A percentile compares a stretch with the other conserved stretches of the same genome.
phyloP scores from a whole-genome alignment of 768 basidiomycete genomes.

The Agaricus subrufescens region DNA sequence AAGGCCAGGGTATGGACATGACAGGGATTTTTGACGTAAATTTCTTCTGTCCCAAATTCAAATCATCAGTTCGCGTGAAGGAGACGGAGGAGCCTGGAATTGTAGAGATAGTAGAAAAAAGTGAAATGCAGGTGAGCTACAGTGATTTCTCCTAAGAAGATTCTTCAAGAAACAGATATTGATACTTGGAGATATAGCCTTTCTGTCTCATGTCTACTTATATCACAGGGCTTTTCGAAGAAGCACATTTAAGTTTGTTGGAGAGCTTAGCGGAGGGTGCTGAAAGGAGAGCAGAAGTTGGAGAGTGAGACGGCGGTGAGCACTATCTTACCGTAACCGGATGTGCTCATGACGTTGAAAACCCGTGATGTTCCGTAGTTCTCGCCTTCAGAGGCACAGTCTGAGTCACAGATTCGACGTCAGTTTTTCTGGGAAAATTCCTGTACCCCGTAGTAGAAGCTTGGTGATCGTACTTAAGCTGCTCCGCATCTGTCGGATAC shows the following conservation, averaged over 20 bases:
- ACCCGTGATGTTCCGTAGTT: too few relatives aligned
- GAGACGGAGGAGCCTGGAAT: constrained; percentile 13
- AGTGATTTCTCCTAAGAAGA: background rate
- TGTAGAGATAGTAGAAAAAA: constrained; percentile 22
- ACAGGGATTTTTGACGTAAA: constrained; percentile 2
- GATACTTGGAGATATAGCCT: constrained; percentile 16
- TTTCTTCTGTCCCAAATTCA: constrained; percentile 12
- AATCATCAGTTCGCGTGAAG: constrained; percentile 12
- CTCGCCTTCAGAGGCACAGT: too few relatives aligned
- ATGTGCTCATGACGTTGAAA: too few relatives aligned
- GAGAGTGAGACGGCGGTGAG: background rate
- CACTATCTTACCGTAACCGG: too few relatives aligned
- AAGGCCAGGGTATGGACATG: constrained; percentile 17
- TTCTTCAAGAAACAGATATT: background rate
- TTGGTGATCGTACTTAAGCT: too few relatives aligned
- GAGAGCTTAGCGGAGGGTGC: constrained; percentile 19
- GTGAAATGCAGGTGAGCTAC: constrained; percentile 22
- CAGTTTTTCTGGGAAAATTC: too few relatives aligned
- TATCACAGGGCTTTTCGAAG: constrained; percentile 23
- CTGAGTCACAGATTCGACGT: too few relatives aligned
- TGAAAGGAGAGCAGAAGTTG: constrained; percentile 11
- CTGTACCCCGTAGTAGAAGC: too few relatives aligned
- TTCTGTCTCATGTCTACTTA: constrained; percentile 30
- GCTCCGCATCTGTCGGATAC: too few relatives aligned
- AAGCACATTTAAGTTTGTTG: constrained; percentile 21